Conservation (phyloP, 73 alveolate genomes). For the Paraurostyla sp. region DNA sequence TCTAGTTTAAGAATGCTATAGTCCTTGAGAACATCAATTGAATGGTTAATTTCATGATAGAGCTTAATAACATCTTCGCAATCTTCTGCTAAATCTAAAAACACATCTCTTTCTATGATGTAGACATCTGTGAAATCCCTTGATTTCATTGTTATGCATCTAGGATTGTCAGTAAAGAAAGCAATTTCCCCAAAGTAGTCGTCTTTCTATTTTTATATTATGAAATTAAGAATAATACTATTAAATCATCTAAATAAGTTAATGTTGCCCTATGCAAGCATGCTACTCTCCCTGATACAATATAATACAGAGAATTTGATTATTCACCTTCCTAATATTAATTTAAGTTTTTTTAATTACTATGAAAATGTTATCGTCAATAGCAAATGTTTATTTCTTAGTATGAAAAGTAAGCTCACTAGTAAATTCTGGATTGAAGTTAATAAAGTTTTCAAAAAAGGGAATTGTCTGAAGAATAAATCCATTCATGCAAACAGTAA, state of each 20-base stretch:
- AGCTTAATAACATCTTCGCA: constrained; percentile 38
- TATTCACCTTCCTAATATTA: constrained; percentile 62
- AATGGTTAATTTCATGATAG: constrained; percentile 3
- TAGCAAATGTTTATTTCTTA: constrained; percentile 12
- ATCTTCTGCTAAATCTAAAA: constrained; percentile 49
- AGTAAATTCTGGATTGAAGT: constrained; percentile 50
- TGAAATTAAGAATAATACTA: constrained; percentile 14
- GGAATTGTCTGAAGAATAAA: constrained; percentile 56
- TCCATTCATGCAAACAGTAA: constrained; percentile 72
- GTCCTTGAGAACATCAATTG: constrained; percentile 21
- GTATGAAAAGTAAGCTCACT: constrained; percentile 61
- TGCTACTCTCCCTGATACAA: constrained; percentile 68
- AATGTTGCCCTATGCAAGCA: constrained; percentile 57
- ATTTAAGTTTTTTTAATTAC: background rate
- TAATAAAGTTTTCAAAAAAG: constrained; percentile 64
- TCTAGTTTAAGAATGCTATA: constrained; percentile 54
- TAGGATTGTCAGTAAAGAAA: constrained; percentile 61
- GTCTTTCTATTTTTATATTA: background rate
- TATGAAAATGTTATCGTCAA: constrained; percentile 47
- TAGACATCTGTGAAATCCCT: constrained; percentile 74
- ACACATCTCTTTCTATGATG: constrained; percentile 19
- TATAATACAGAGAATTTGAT: constrained; percentile 57
- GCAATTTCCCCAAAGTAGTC: constrained; percentile 80
- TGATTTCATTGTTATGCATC: constrained; percentile 65
- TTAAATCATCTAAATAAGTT: constrained; percentile 62